Base-by-base conservation (phyloP, 495 filamentous ascomycete species). In the Bryoglossum gracile region DNA sequence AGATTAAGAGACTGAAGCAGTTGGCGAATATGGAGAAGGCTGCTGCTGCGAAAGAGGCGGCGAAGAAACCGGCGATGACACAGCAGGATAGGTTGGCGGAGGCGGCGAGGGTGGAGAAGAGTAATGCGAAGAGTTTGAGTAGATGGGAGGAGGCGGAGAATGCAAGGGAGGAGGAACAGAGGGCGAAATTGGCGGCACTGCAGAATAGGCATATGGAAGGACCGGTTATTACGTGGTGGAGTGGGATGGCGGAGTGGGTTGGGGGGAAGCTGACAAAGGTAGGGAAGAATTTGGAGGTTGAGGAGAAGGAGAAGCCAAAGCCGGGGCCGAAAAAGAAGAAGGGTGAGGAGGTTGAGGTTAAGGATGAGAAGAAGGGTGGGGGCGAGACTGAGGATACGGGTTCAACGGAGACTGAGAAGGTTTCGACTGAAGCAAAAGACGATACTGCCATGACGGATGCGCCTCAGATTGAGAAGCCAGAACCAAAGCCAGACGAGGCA, bases 91-190 rank as follows among this genome's bases (percentile, higher is more conserved):
- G 87, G 26, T 70, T 98, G 33, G 80, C 78, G 10, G 87, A 94
- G 62, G 92, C 91, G 18, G 89, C 82, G 21, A 69, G 82, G 55
- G 78, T 89, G 23, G 91, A 96, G 63, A 81, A 81, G 64, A 69
- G 77, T 50, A 98, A 96, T 58, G 76, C 83, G 42, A 94, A 91
- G 72, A 95, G 87, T 69, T 65, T 98, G 57, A 94, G 89, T 57
- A 76, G 84, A 32, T 98, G 92, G 91, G 91, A 97, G 65, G 84
- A 87, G 62, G 82, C 83, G 11, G 92, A 98, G 68, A 86, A 86
- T 68, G 76, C 79, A 57, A 78, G 90, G 50, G 83, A 87, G 21
- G 88, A 92, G 59, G 87, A 91, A 63, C 72, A 87, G 57, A 72
- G 77, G 61, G 81, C 78, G 19, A 91, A 84, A 64, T 77, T 95